phyloP scores from a whole-genome alignment of 2,329 filamentous ascomycete species.

The Tympanopsis confertula region DNA sequence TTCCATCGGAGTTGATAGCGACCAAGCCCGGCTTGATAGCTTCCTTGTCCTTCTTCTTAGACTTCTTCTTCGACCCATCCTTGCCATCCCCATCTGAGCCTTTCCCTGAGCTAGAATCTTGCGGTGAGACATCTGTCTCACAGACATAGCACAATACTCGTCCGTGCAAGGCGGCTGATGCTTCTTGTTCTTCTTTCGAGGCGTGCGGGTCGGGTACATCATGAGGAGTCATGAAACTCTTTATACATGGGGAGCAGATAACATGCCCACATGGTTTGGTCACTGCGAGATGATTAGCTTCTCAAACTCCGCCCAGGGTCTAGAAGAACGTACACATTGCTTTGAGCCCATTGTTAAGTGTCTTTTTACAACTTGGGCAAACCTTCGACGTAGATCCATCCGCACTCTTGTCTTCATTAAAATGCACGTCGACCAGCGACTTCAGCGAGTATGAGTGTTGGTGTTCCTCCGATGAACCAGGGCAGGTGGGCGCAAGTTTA shows the following conservation, averaged over 20 bases:
- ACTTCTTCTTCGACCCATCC: constrained; percentile 24
- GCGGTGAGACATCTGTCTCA: constrained; percentile 60
- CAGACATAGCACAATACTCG: constrained; percentile 73
- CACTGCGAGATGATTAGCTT: constrained; percentile 26
- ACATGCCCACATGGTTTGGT: constrained; percentile 87
- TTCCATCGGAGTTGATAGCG: constrained; percentile 73
- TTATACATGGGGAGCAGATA: constrained; percentile 72
- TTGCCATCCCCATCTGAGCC: constrained; percentile 38
- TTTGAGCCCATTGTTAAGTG: constrained; percentile 68
- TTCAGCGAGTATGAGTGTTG: constrained; percentile 71
- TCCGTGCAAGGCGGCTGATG: constrained; percentile 18
- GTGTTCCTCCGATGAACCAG: constrained; percentile 53
- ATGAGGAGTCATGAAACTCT: constrained; percentile 64
- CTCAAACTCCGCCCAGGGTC: constrained; percentile 3
- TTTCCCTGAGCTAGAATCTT: constrained; percentile 37
- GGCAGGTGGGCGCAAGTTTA: constrained; percentile 65
- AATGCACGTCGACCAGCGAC: constrained; percentile 63
- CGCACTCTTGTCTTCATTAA: constrained; percentile 57
- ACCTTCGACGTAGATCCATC: constrained; percentile 31
- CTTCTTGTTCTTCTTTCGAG: constrained; percentile 29
- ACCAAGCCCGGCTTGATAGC: constrained; percentile 62
- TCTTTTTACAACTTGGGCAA: constrained; percentile 80
- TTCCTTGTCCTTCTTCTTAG: constrained; percentile 33
- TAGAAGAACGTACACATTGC: constrained; percentile 41
- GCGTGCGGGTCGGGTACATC: constrained; percentile 48